Base-by-base conservation (phyloP, 2,329 filamentous ascomycete species). In the Lasiodiplodia sp. region DNA sequence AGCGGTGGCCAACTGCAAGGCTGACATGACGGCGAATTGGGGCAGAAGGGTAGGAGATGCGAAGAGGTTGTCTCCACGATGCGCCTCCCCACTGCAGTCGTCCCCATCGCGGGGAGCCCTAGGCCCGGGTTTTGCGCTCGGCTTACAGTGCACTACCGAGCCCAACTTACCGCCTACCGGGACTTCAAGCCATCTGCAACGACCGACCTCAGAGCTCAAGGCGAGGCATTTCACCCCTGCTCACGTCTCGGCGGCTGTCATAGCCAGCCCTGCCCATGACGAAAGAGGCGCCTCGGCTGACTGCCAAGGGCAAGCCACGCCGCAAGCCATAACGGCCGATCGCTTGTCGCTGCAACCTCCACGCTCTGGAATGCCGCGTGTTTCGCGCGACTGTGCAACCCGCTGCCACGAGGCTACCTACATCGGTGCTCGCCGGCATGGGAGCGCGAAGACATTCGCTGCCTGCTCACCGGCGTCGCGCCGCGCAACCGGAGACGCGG, bases 311-410 rank as follows among this genome's bases (percentile, higher is more conserved):
- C 40, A 62, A 64, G 60, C 60, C 60, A 64, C 47, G 60, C 60
- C 60, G 60, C 60, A 64, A 37, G 47, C 60, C 60, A 64, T 52
- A 64, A 64, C 60, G 60, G 60, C 60, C 60, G 60, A 64, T 64
- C 60, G 60, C n/a, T 52, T 40, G 60, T 64, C 60, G 11, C 60
- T 64, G 60, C 60, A 64, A 64, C 60, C 60, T 52, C 60, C 16
- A 49, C 16, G 31, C 60, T 52, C 47, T 52, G 60, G 60, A 63
- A 64, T 64, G 47, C 47, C 60, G 60, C 60, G 60, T 64, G 60
- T 64, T 37, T 64, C 47, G 47, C 60, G 31, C 31, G 44, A 37
- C 47, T 38, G 60, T 64, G 60, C 44, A 31, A 64, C 60, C 60
- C n/a, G 18, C 60, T 64, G 60, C 60, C 60, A 64, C 60, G 60